Evolutionary conservation across 75 land plant genomes (phyloP), one percentile per base, ranked within the genome.

Genomic region (Adiantum capillusveneris): DNA sequence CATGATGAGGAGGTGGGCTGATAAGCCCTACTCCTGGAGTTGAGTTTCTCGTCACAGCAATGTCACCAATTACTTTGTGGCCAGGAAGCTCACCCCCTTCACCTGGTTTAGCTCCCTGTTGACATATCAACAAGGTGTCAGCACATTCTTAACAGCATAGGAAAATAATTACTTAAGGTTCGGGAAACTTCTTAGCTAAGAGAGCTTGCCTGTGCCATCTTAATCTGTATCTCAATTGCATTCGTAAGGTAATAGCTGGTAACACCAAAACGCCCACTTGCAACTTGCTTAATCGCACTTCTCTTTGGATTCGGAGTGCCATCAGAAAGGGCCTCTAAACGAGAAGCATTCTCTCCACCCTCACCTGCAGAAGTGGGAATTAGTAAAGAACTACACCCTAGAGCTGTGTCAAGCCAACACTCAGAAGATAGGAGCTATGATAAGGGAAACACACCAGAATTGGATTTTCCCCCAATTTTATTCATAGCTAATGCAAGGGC

Each of bases 31-130:
- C 99, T 39, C 99, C 99, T 60, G 92, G 79, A 44, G 99, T 95
- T 14, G 99, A 95, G 41, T 91, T 81, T 56, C 99, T 73, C 57
- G 99, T 95, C 20, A 84, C 80, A 11, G 99, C 99, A 66, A 95
- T 95, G 34, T 95, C 99, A 29, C 97, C 99, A 62, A 87, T 87
- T 36, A 95, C 99, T 70, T 95, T 95, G 57, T 95, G 93, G 0
- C 99, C 97, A 28, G 99, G 99, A 60, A 95, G 88, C 70, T 95
- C 99, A 74, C 99, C 99, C 36, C 99, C 99, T 68, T 95, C 99
- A 62, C 99, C 99, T 57, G 99, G 99, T 67, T 95, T 95, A 18
- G 99, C 99, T 22, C 99, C 99, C 99, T 90, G 79, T 63, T 36
- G 16, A n/a, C n/a, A n/a, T n/a, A n/a, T n/a, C n/a, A n/a, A n/a